These are phyloP conservation scores for Calonectria leucothoes DNA, from an alignment of 2,329 filamentous ascomycete genomes.

Conservation along the genomic window DNA sequence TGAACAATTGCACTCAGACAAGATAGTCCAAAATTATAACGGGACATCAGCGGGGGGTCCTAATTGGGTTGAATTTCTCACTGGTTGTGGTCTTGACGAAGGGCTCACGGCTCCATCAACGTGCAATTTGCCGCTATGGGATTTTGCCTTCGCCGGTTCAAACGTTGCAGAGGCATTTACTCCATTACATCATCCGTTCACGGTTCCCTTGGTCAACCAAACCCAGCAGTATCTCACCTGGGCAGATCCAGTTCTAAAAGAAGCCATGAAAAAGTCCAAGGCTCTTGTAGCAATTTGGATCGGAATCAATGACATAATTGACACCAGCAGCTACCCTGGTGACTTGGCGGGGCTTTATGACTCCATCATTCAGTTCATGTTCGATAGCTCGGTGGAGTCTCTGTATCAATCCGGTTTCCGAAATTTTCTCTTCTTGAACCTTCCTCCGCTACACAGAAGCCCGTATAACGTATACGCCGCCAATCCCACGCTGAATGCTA, in stretches of 20 bases:
- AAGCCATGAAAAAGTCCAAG: constrained; percentile 3
- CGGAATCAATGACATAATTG: constrained; percentile 21
- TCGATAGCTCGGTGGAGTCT: constrained; percentile 4
- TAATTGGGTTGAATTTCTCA: constrained; percentile 21
- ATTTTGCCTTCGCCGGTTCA: constrained; percentile 22
- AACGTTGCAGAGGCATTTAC: constrained; percentile 10
- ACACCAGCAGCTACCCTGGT: not conserved
- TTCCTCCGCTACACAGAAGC: constrained; percentile 16
- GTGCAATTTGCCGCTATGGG: constrained; percentile 19
- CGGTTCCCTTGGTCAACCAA: constrained; percentile 18
- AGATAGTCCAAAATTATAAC: constrained; percentile 14
- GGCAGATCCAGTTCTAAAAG: constrained; percentile 14
- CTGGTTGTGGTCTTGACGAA: constrained; percentile 12
- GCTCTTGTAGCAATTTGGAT: constrained; percentile 22
- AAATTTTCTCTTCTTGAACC: constrained; percentile 20
- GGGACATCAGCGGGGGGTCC: constrained; percentile 19
- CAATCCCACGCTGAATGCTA: not conserved
- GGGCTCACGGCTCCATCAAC: constrained; percentile 13
- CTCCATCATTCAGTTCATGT: constrained; percentile 11
- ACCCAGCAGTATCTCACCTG: constrained; percentile 23
- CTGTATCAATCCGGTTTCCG: constrained; percentile 14
- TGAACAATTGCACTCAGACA: constrained; percentile 1
- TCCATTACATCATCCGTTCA: constrained; percentile 15
- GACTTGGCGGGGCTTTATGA: constrained; percentile 10
- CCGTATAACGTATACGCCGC: not conserved